Conservation (phyloP, 2,329 filamentous ascomycete species). For the Pseudomassariella vexata region DNA sequence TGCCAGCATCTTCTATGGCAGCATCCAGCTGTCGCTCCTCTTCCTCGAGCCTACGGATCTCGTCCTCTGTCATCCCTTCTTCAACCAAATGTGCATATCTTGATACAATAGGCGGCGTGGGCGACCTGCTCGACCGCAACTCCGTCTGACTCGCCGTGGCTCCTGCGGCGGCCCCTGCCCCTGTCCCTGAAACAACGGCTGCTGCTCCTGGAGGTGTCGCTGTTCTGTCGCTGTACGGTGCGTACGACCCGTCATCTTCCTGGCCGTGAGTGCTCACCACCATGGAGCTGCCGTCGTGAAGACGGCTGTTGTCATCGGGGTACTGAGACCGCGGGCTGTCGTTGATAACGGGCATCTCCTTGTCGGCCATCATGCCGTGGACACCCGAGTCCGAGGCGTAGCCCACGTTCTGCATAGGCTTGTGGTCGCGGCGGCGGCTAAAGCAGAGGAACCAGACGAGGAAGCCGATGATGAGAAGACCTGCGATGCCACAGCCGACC, state of each 20-base stretch:
- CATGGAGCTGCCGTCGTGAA: slow-evolving; percentile 8
- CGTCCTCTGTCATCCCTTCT: slow-evolving; percentile 54
- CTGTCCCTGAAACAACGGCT: no score
- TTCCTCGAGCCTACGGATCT: slow-evolving; percentile 50
- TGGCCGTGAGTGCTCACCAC: slow-evolving; percentile 13
- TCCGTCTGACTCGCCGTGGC: slow-evolving; percentile 20
- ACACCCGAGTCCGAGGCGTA: slow-evolving; percentile 21
- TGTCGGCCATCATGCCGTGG: slow-evolving; percentile 38
- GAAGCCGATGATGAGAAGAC: slow-evolving; percentile 26
- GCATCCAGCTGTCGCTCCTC: slow-evolving; percentile 52
- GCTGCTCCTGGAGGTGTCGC: slow-evolving; percentile 9
- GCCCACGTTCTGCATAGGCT: slow-evolving; percentile 13
- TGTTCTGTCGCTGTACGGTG: slow-evolving; percentile 26
- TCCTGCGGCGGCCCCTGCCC: slow-evolving; percentile 11
- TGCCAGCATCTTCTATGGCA: slow-evolving; percentile 44
- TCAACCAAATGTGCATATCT: slow-evolving; percentile 49
- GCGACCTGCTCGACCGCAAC: slow-evolving; percentile 4
- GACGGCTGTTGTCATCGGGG: slow-evolving; percentile 31
- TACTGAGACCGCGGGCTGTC: slow-evolving; percentile 37
- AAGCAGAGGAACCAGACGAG: slow-evolving; percentile 36
- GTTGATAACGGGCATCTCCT: slow-evolving; percentile 33
- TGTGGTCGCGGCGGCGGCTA: slow-evolving; percentile 29
- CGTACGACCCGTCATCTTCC: slow-evolving; percentile 17
- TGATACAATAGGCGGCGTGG: slow-evolving; percentile 22
- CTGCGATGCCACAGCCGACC: slow-evolving; percentile 29